phyloP scores from a whole-genome alignment of 2,329 filamentous ascomycete species.

The Tolypocladium endophyticum region DNA sequence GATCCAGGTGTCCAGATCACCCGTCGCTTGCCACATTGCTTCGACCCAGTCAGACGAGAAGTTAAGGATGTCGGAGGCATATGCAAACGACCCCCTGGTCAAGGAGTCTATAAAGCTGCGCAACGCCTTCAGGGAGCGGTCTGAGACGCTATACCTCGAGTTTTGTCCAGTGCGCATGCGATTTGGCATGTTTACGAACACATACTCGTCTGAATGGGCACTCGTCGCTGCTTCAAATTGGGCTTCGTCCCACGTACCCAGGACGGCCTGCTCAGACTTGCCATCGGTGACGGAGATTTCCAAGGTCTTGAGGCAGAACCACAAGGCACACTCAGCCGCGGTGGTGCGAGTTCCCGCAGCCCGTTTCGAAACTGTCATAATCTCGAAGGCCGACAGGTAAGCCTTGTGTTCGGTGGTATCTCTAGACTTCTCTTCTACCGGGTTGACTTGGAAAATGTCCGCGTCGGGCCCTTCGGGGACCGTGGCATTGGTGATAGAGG shows the following conservation, averaged over 20 bases:
- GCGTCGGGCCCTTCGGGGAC: slow-evolving; percentile 9
- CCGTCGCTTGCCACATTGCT: slow-evolving; percentile 22
- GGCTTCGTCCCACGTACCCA: slow-evolving; percentile 18
- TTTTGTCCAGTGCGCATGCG: slow-evolving; percentile 13
- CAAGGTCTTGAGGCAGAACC: slow-evolving; percentile 25
- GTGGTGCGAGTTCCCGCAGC: slow-evolving; percentile 6
- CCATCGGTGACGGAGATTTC: slow-evolving; percentile 18
- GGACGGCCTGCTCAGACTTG: slow-evolving; percentile 11
- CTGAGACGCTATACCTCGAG: slow-evolving; percentile 20
- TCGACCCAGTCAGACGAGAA: slow-evolving; percentile 28
- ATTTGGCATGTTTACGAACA: slow-evolving; percentile 19
- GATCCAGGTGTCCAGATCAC: slow-evolving; percentile 21
- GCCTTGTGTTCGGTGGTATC: slow-evolving; percentile 11
- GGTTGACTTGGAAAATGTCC: slow-evolving; percentile 18
- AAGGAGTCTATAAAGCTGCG: slow-evolving; percentile 20
- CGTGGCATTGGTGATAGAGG: slow-evolving; percentile 16
- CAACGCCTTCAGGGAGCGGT: slow-evolving; percentile 17
- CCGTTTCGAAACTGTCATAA: slow-evolving; percentile 18
- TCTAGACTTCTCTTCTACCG: slow-evolving; percentile 6
- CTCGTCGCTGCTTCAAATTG: slow-evolving; percentile 13
- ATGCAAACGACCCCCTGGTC: slow-evolving; percentile 19
- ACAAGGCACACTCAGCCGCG: slow-evolving; percentile 22
- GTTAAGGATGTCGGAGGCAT: slow-evolving; percentile 13
- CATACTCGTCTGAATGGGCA: slow-evolving; percentile 16
- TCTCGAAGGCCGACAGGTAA: slow-evolving; percentile 24